Evolutionary conservation across 2,329 filamentous ascomycete species (phyloP).

Genomic region (Diplodia mutila): DNA sequence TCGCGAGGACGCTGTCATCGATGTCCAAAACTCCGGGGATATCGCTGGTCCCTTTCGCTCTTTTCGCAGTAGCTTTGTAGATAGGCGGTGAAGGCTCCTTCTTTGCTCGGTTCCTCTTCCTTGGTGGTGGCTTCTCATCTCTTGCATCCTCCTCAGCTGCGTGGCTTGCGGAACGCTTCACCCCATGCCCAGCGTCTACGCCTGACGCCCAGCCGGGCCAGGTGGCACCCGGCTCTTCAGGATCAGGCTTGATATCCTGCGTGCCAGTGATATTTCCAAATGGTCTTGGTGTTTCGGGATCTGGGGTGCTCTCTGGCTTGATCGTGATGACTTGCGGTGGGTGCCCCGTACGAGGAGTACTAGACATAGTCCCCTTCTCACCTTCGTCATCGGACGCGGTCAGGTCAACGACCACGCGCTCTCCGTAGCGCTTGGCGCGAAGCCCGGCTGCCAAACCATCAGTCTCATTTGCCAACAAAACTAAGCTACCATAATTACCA

Average conservation of each 20-base stretch:
- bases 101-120: neutral
- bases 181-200: neutral
- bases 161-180: neutral
- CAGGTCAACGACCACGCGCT: neutral
- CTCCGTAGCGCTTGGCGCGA: neutral
- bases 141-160: neutral
- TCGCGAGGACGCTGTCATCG: constrained; percentile 20
- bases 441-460: too few species aligned
- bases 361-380: neutral
- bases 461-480: too few species aligned
- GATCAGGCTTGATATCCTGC: neutral
- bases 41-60: neutral
- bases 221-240: neutral
- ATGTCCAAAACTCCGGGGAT: neutral
- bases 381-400: neutral
- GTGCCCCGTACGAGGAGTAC: neutral
- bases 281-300: neutral
- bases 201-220: too few species aligned
- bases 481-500: too few species aligned
- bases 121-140: neutral
- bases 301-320: neutral
- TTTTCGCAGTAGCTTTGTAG: neutral
- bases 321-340: neutral
- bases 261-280: too few species aligned
- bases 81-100: neutral